These are phyloP conservation scores for Geosmithia morbida DNA, from an alignment of 2,329 filamentous ascomycete species.

Conservation along the genomic window DNA sequence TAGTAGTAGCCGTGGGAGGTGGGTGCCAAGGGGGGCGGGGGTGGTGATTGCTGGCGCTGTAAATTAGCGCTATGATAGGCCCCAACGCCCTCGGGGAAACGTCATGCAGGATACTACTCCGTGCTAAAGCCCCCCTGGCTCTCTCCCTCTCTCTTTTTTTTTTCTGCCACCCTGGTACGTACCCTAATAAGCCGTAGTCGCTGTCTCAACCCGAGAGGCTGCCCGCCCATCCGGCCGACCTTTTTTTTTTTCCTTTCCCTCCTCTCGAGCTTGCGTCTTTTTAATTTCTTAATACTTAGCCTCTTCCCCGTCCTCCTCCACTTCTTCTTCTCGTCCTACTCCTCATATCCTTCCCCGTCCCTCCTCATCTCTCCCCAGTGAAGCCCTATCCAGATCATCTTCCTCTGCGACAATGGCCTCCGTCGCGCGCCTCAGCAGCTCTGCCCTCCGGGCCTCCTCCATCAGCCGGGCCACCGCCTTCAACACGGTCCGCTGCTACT, in stretches of 20 bases:
- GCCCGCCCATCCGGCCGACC: conserved; percentile 1
- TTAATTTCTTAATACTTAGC: conserved; percentile 1
- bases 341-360: conserved; percentile 12
- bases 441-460: conserved; percentile 67
- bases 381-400: conserved; percentile 8
- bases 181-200: background rate
- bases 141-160: no score
- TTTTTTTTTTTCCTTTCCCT: conserved; percentile 4
- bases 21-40: background rate
- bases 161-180: background rate
- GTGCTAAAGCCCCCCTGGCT: background rate
- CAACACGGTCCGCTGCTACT: conserved; percentile 81
- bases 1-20: background rate
- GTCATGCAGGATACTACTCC: background rate
- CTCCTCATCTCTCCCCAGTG: conserved; percentile 16
- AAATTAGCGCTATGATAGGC: background rate
- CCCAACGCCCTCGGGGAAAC: background rate
- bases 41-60: background rate
- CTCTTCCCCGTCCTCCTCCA: conserved; percentile 3
- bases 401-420: conserved; percentile 54
- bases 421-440: conserved; percentile 65
- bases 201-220: background rate
- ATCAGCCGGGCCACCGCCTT: conserved; percentile 56
- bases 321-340: background rate
- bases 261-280: conserved; percentile 6